phyloP scores from a whole-genome alignment of 352 stramenopile genomes.

The Phytophthora constricta region DNA sequence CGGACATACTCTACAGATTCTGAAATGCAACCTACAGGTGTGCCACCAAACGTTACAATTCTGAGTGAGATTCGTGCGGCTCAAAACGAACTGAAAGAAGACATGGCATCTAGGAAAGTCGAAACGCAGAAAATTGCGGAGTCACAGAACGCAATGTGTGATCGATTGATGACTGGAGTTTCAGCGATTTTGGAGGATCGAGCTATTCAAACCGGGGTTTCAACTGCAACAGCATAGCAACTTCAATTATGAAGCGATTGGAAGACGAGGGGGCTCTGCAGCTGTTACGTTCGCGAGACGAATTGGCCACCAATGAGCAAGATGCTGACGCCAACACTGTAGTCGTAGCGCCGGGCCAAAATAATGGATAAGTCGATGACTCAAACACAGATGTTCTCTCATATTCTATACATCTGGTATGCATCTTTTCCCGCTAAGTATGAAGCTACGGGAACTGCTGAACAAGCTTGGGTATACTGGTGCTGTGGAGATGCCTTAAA shows the following conservation, averaged over 20 bases:
- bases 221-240: constrained; percentile 4
- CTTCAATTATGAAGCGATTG: constrained; percentile 2
- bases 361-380: not conserved
- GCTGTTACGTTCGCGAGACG: not conserved
- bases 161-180: not conserved
- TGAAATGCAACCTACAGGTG: constrained; percentile 3
- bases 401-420: constrained; percentile 11
- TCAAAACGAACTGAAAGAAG: not conserved
- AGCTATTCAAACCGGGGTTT: not conserved
- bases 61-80: not conserved
- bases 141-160: not conserved
- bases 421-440: constrained; percentile 2
- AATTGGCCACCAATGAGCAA: not conserved
- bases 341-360: too few relatives aligned
- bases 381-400: not conserved
- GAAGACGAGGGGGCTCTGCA: not conserved
- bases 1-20: not conserved
- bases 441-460: constrained; percentile 7
- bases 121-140: not conserved
- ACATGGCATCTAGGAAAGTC: not conserved
- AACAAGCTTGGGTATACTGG: constrained; percentile 19
- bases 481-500: constrained; percentile 5
- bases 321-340: not conserved
- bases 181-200: constrained; percentile 3
- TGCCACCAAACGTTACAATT: constrained; percentile 3